Evolutionary conservation across 768 basidiomycete genomes (phyloP).

Genomic region (Podaxis sp.): DNA sequence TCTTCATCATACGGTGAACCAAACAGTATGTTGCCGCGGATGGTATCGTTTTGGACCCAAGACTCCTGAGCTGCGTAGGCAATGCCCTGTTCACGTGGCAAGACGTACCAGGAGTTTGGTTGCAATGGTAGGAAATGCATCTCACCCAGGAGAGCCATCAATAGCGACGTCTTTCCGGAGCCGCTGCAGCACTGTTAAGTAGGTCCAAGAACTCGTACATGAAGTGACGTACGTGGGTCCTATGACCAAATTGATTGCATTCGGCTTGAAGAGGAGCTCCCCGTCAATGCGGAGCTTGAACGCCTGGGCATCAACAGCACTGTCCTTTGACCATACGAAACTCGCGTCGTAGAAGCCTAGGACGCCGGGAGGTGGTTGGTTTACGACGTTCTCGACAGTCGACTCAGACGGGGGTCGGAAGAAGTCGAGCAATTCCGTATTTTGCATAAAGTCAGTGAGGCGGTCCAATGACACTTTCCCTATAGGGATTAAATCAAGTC

Average conservation of each 20-base stretch:
- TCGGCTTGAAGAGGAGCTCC: conserved; percentile 49
- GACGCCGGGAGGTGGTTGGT: conserved; percentile 10
- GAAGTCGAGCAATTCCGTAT: conserved; percentile 33
- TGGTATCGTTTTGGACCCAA: conserved; percentile 82
- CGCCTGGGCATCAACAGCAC: conserved; percentile 28
- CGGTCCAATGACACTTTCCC: conserved; percentile 64
- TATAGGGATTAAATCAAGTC: neutral
- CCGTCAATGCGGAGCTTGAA: conserved; percentile 51
- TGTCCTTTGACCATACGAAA: conserved; percentile 51
- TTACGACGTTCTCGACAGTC: neutral
- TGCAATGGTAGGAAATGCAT: conserved; percentile 56
- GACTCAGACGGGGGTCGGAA: conserved; percentile 5
- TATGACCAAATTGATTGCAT: conserved; percentile 51
- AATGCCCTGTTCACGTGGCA: conserved; percentile 65
- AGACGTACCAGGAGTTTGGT: conserved; percentile 59
- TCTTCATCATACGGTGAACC: conserved; percentile 72
- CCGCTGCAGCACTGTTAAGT: conserved; percentile 17
- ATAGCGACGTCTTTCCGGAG: conserved; percentile 57
- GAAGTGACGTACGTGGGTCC: conserved; percentile 42
- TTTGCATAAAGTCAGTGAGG: conserved; percentile 27
- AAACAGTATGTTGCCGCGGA: conserved; percentile 80
- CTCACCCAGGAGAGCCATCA: conserved; percentile 61
- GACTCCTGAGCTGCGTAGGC: conserved; percentile 83
- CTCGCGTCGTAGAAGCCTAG: conserved; percentile 51
- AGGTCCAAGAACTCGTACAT: neutral